phyloP scores from a whole-genome alignment of 768 basidiomycete genomes.

The Tulasnella calospora region DNA sequence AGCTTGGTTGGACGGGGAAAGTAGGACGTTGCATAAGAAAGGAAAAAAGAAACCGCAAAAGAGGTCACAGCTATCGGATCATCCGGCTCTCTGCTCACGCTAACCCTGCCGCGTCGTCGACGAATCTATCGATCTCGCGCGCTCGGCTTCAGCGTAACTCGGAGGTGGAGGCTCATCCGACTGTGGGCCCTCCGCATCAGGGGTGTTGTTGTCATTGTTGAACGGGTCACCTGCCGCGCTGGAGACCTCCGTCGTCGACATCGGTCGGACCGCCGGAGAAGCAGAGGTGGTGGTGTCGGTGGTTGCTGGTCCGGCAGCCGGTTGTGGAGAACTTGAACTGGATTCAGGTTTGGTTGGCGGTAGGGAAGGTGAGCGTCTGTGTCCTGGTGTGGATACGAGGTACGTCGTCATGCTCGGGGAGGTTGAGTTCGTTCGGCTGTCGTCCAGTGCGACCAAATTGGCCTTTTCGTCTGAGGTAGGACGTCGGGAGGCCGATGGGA shows the following conservation, averaged over 20 bases:
- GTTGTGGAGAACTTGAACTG: background rate
- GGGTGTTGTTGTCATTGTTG: background rate
- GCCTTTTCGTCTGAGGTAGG: background rate
- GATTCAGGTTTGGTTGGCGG: background rate
- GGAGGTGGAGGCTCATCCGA: background rate
- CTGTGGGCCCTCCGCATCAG: background rate
- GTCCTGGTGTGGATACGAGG: background rate
- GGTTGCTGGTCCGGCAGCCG: background rate
- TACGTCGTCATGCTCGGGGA: background rate
- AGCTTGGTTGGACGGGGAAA: no score
- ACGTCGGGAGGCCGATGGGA: background rate
- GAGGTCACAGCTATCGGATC: no score
- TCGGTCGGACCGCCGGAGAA: background rate
- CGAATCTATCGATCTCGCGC: background rate
- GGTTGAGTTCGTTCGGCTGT: background rate
- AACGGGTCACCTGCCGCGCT: background rate
- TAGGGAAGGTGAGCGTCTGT: background rate
- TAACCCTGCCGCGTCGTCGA: no score
- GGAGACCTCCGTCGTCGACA: background rate
- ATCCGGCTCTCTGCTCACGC: no score
- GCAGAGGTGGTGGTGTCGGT: background rate
- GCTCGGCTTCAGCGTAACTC: background rate
- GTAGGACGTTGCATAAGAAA: no score
- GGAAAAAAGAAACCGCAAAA: no score
- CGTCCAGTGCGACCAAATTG: background rate